Evolutionary conservation across 148 eudicot genomes (phyloP).

Genomic region (Cornus florida): DNA sequence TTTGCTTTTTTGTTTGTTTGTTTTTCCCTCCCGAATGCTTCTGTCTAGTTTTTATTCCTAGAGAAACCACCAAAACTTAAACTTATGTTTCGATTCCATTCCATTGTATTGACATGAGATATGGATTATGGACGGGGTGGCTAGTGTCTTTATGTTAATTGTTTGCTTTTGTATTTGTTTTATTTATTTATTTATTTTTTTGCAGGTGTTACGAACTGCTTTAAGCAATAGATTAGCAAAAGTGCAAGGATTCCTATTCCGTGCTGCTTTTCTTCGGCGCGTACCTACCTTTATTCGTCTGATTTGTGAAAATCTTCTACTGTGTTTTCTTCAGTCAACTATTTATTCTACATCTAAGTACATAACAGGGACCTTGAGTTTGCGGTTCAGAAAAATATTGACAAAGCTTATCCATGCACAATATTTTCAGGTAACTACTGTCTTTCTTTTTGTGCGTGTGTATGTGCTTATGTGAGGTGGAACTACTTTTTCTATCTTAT

Average conservation of each 20-base stretch:
- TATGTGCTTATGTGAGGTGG: neutral
- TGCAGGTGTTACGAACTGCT: slow-evolving; percentile 88
- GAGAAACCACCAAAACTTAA: neutral
- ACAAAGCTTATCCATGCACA: slow-evolving; percentile 86
- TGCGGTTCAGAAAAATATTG: slow-evolving; percentile 85
- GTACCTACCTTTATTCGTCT: slow-evolving; percentile 86
- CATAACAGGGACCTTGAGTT: slow-evolving; percentile 85
- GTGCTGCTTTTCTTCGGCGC: slow-evolving; percentile 96
- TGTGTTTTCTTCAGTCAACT: slow-evolving; percentile 87
- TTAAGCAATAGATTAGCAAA: slow-evolving; percentile 94
- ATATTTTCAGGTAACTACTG: slow-evolving; percentile 87
- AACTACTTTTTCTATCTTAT: too few species aligned
- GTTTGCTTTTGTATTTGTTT: neutral
- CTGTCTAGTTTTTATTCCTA: neutral
- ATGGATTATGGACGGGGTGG: neutral
- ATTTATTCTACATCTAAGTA: slow-evolving; percentile 91
- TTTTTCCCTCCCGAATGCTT: too few species aligned
- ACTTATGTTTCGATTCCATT: slow-evolving; percentile 2
- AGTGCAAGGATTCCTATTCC: slow-evolving; percentile 97
- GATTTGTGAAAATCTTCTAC: slow-evolving; percentile 78
- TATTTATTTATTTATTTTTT: slow-evolving; percentile 5
- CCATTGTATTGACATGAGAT: neutral
- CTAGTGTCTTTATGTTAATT: neutral
- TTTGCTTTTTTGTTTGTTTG: too few species aligned
- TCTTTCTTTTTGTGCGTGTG: neutral